Base-by-base conservation (phyloP, 495 filamentous ascomycete species). In the Hypoxylon fuscum region DNA sequence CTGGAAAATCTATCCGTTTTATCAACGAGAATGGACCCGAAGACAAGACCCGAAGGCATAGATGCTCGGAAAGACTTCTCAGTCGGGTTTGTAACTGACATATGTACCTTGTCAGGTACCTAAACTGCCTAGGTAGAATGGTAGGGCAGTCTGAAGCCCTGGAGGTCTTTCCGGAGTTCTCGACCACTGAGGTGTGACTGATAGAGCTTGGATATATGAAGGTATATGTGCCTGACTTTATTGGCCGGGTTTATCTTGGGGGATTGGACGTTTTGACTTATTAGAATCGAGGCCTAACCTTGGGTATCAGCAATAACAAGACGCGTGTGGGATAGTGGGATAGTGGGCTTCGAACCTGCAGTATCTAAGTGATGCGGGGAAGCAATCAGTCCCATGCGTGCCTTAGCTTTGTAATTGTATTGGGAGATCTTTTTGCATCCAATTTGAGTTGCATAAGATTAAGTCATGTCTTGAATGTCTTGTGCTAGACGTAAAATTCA, bases 351-450 rank as follows among this genome's bases (percentile, higher is more conserved):
- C 31, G 31, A 34, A 34, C 9, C 31, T 55, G 51, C 51, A 34
- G 59, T 31, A 41, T 21, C 51, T 43, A 46, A 45, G 27, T n/a
- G 44, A 62, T 62, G 59, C 53, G 53, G n/a, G 15, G 25, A 8
- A 64, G 34, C 40, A 53, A 32, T 52, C 22, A 46, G 53, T 57
- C 53, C 52, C 40, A 45, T 63, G 52, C 40, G 25, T 27, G 25
- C 23, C 22, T 56, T 56, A 40, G 38, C 46, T 17, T 56, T 56
- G 46, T 12, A 23, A 40, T 22, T 56, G 49, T 43, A 48, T 55
- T 22, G 31, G 15, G 14, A 46, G 34, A 31, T 47, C 14, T 15
- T 12, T 3, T 38, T 1, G 3, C 42, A 55, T 41, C 38, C 54
- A 52, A 47, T 37, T 22, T 47, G 20, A 53, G 40, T 32, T 57